These are phyloP conservation scores for Cladosporium colombiae DNA, from an alignment of 2,329 filamentous ascomycete species.

Conservation along the genomic window DNA sequence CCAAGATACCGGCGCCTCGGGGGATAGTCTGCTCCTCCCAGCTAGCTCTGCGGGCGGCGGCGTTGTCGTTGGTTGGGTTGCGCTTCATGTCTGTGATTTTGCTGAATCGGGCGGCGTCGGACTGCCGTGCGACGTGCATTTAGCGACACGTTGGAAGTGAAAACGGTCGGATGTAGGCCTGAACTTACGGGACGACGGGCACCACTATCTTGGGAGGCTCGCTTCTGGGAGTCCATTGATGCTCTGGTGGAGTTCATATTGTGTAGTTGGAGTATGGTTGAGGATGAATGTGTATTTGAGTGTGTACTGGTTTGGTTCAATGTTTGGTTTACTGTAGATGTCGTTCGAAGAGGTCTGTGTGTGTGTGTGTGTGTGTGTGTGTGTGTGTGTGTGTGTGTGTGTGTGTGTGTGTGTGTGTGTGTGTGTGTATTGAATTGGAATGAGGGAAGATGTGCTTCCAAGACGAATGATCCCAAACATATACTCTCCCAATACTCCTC, in stretches of 20 bases:
- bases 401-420: too few relatives aligned
- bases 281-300: neutral
- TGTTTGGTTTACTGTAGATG: neutral
- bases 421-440: too few relatives aligned
- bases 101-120: neutral
- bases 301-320: neutral
- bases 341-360: too few relatives aligned
- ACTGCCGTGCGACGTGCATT: neutral
- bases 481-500: too few relatives aligned
- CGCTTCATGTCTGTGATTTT: slow-evolving; percentile 17
- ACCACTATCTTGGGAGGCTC: neutral
- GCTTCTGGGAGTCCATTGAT: slow-evolving; percentile 2
- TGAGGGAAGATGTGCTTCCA: neutral
- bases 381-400: too few relatives aligned
- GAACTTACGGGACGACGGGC: neutral
- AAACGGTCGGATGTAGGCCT: neutral
- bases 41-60: slow-evolving; percentile 12
- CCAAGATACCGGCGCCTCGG: neutral
- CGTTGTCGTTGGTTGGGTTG: slow-evolving; percentile 8
- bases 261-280: neutral
- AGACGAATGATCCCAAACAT: neutral
- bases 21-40: slow-evolving; percentile 15
- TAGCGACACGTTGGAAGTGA: neutral
- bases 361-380: too few relatives aligned
- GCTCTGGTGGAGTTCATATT: neutral